Evolutionary conservation across 2,329 filamentous ascomycete genomes (phyloP).

Genomic region (Fusarium sp.): DNA sequence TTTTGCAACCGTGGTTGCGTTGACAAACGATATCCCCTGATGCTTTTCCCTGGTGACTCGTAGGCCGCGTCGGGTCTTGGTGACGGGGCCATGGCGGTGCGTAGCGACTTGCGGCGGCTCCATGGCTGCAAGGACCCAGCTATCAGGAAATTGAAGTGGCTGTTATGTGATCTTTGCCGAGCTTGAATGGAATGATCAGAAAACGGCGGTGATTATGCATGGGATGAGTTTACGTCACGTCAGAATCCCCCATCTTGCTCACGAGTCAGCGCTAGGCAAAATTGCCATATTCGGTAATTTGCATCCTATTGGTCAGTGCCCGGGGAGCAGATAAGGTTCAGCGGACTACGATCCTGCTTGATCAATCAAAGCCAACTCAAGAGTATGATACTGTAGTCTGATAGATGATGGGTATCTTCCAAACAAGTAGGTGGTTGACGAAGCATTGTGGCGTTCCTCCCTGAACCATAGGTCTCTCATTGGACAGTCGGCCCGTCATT

Average conservation of each 20-base stretch:
- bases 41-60: conserved; percentile 6
- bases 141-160: neutral
- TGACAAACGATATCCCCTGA: conserved; percentile 13
- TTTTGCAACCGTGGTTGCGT: neutral
- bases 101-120: neutral
- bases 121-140: neutral
- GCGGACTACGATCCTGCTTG: neutral
- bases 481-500: neutral
- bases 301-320: neutral
- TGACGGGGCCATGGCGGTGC: neutral
- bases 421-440: neutral
- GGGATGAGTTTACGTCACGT: neutral
- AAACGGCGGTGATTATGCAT: neutral
- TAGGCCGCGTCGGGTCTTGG: neutral
- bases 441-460: neutral
- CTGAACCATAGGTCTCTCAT: neutral
- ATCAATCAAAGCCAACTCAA: neutral
- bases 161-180: neutral
- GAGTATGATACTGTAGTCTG: neutral
- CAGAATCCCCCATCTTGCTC: neutral
- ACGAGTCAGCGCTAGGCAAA: conserved; percentile 1
- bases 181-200: neutral
- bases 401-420: neutral
- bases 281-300: conserved; percentile 1
- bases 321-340: neutral